phyloP scores from a whole-genome alignment of 1,284 basidiomycete genomes.

The Moniliella sp. region DNA sequence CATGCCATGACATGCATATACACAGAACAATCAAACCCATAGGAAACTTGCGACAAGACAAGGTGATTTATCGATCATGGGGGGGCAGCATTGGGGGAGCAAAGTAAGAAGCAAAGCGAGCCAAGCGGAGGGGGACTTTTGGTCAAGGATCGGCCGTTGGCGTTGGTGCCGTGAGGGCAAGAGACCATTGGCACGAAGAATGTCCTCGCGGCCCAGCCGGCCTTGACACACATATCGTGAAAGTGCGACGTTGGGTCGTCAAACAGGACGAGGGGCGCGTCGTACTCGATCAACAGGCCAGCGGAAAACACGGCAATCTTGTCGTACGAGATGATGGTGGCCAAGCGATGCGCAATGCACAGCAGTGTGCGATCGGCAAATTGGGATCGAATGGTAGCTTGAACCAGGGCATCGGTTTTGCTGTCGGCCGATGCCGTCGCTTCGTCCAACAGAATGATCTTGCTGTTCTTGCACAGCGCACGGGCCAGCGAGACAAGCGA shows the following conservation, averaged over 20 bases:
- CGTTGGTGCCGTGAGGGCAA: too few relatives aligned
- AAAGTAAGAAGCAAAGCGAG: too few relatives aligned
- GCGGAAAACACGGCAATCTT: constrained; percentile 39
- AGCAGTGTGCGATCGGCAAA: constrained; percentile 55
- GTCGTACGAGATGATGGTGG: constrained; percentile 34
- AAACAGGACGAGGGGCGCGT: constrained; percentile 37
- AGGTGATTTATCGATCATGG: too few relatives aligned
- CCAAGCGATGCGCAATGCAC: constrained; percentile 50
- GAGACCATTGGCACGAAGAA: too few relatives aligned
- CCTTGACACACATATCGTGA: constrained; percentile 11
- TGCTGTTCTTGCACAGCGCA: constrained; percentile 16
- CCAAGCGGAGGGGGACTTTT: too few relatives aligned
- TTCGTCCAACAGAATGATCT: constrained; percentile 30
- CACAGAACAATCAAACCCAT: too few relatives aligned
- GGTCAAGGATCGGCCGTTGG: too few relatives aligned
- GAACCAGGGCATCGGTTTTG: constrained; percentile 39
- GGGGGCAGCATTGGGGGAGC: too few relatives aligned
- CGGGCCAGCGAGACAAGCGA: constrained; percentile 28
- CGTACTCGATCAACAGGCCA: constrained; percentile 38
- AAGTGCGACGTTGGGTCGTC: constrained; percentile 8
- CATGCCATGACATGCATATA: too few relatives aligned
- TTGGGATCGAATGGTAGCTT: constrained; percentile 55
- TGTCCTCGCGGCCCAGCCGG: too few relatives aligned
- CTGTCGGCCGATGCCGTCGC: constrained; percentile 27
- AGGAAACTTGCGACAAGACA: too few relatives aligned